Percentiles rank a stretch among this genome's conserved stretches.
phyloP scores from a whole-genome alignment of 352 stramenopile genomes.

The Phytophthora colocasiae region DNA sequence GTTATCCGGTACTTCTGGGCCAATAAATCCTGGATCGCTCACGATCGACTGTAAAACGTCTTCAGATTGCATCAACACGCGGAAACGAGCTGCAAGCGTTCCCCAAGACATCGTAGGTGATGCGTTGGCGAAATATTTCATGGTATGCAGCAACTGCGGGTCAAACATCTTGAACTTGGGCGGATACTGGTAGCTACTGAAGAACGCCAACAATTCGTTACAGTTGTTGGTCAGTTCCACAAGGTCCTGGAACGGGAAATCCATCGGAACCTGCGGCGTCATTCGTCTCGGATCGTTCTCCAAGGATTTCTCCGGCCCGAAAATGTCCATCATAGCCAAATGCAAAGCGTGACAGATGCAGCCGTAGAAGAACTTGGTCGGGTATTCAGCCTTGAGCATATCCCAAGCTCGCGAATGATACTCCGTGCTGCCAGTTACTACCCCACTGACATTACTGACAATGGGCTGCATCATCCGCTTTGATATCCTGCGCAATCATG shows the following conservation, averaged over 20 bases:
- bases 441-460: slow-evolving; percentile 69
- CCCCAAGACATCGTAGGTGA: slow-evolving; percentile 74
- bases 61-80: slow-evolving; percentile 69
- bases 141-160: slow-evolving; percentile 69
- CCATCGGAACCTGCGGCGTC: slow-evolving; percentile 70
- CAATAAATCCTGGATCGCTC: slow-evolving; percentile 69
- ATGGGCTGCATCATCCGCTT: slow-evolving; percentile 83
- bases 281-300: slow-evolving; percentile 75
- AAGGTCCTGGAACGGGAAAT: slow-evolving; percentile 84
- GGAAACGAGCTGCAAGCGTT: slow-evolving; percentile 70
- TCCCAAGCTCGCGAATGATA: slow-evolving; percentile 81
- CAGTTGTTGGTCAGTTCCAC: slow-evolving; percentile 80
- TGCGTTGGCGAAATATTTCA: slow-evolving; percentile 78
- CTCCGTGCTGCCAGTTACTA: slow-evolving; percentile 80
- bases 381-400: slow-evolving; percentile 85
- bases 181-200: slow-evolving; percentile 83
- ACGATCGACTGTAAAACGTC: slow-evolving; percentile 81
- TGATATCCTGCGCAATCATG: slow-evolving; percentile 85
- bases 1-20: slow-evolving; percentile 43
- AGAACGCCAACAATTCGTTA: slow-evolving; percentile 81
- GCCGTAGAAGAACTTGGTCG: slow-evolving; percentile 89
- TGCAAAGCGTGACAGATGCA: slow-evolving; percentile 86
- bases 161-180: slow-evolving; percentile 83
- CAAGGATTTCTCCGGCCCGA: slow-evolving; percentile 71
- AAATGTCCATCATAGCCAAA: slow-evolving; percentile 85